Percentiles rank a stretch among this genome's conserved stretches.
These are phyloP conservation scores for Pleurotus djamor DNA, from an alignment of 768 basidiomycete genomes.

Conservation along the genomic window DNA sequence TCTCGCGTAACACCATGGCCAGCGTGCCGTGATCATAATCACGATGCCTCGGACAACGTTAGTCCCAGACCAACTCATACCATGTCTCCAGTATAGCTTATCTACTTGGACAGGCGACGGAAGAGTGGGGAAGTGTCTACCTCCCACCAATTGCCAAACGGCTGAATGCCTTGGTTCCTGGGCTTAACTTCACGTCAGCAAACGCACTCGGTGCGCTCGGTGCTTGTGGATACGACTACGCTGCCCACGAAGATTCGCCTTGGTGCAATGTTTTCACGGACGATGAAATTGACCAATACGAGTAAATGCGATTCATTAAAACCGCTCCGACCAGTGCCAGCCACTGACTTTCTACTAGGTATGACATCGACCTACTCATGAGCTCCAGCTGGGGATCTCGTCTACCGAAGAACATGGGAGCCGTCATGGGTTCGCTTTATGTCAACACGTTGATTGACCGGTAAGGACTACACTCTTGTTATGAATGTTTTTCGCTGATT, in stretches of 20 bases:
- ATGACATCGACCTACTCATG: constrained; percentile 37
- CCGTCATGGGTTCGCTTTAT: constrained; percentile 34
- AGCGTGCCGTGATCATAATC: constrained; percentile 23
- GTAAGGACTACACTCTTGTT: constrained; percentile 13
- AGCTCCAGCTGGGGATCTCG: constrained; percentile 32
- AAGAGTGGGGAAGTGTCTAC: constrained; percentile 29
- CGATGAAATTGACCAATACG: constrained; percentile 29
- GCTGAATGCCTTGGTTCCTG: constrained; percentile 30
- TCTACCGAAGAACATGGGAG: constrained; percentile 26
- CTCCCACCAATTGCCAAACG: constrained; percentile 30
- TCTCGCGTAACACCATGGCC: constrained; percentile 40
- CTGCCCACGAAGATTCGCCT: constrained; percentile 30
- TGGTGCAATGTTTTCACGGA: constrained; percentile 36
- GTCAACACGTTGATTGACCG: constrained; percentile 36
- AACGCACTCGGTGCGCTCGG: constrained; percentile 37
- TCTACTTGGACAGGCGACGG: constrained; percentile 8
- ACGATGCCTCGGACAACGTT: constrained; percentile 19
- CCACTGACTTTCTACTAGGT: constrained; percentile 15
- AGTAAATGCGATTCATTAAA: constrained; percentile 19
- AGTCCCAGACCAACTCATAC: constrained; percentile 21
- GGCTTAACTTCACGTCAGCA: constrained; percentile 25
- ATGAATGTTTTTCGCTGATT: constrained; percentile 4
- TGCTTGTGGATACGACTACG: constrained; percentile 39
- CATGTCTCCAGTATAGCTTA: not conserved
- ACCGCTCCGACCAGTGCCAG: not conserved